phyloP scores from a whole-genome alignment of 805 yeast species.

The Saturnispora saitoi region DNA sequence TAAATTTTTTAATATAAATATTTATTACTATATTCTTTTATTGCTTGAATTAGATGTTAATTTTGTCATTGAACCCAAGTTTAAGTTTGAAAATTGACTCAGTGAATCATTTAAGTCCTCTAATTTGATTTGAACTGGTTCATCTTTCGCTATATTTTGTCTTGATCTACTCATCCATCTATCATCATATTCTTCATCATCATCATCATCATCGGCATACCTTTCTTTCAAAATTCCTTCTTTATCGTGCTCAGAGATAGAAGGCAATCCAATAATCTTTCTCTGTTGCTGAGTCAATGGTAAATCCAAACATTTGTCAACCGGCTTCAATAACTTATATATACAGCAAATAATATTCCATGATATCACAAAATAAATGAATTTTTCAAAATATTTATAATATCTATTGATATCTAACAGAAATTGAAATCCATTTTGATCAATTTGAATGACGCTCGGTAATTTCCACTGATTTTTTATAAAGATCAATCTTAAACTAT shows the following conservation, averaged over 20 bases:
- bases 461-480: neutral
- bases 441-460: neutral
- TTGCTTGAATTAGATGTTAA: neutral
- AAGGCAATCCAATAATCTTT: slow-evolving; percentile 35
- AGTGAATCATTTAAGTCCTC: slow-evolving; percentile 1
- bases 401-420: neutral
- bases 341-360: slow-evolving; percentile 25
- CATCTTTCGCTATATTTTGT: neutral
- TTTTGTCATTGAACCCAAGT: neutral
- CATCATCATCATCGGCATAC: slow-evolving; percentile 7
- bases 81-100: neutral
- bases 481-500: neutral
- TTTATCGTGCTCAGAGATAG: neutral
- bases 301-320: slow-evolving; percentile 43
- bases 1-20: neutral
- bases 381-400: slow-evolving; percentile 13
- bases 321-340: slow-evolving; percentile 30
- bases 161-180: neutral
- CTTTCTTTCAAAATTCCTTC: slow-evolving; percentile 2
- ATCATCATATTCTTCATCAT: slow-evolving; percentile 1
- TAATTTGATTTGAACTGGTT: slow-evolving; percentile 6
- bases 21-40: neutral
- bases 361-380: slow-evolving; percentile 21
- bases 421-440: neutral
- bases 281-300: slow-evolving; percentile 41